Conservation (phyloP, 768 basidiomycete species). For the Mycena albidolilacea region DNA sequence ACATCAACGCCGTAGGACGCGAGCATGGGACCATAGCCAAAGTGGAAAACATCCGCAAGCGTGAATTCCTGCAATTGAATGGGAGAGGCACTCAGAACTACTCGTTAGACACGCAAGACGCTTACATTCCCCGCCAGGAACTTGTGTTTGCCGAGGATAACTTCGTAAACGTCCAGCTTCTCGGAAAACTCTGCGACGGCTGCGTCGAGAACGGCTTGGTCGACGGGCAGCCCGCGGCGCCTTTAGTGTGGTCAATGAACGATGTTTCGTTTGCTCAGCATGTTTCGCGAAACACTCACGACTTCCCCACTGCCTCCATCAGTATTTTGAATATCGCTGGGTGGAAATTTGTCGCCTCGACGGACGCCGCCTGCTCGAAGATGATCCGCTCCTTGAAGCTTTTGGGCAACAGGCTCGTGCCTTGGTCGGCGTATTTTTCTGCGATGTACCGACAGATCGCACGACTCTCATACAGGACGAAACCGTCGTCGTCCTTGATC, state of each 20-base stretch:
- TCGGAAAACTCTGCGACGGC: slow-evolving; percentile 48
- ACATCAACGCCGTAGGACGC: no score
- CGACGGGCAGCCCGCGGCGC: slow-evolving; percentile 41
- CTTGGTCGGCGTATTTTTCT: slow-evolving; percentile 56
- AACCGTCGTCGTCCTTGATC: slow-evolving; percentile 49
- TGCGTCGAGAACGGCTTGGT: slow-evolving; percentile 46
- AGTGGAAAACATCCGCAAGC: background rate
- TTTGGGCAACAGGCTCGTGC: slow-evolving; percentile 56
- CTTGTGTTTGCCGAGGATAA: slow-evolving; percentile 65
- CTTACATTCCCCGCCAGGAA: slow-evolving; percentile 52
- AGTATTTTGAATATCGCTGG: background rate
- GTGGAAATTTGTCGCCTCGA: slow-evolving; percentile 11
- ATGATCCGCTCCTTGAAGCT: slow-evolving; percentile 40
- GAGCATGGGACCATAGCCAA: no score
- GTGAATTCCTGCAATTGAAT: background rate
- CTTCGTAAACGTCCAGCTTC: slow-evolving; percentile 68
- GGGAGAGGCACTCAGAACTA: background rate
- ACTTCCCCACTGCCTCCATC: slow-evolving; percentile 6
- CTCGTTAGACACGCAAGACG: background rate
- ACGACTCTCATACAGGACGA: slow-evolving; percentile 62
- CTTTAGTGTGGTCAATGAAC: background rate
- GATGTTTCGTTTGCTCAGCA: background rate
- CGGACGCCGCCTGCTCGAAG: slow-evolving; percentile 37
- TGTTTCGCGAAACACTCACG: background rate
- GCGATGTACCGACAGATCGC: slow-evolving; percentile 63